phyloP scores from a whole-genome alignment of 2,329 filamentous ascomycete genomes.

The Bipolaris cookei region DNA sequence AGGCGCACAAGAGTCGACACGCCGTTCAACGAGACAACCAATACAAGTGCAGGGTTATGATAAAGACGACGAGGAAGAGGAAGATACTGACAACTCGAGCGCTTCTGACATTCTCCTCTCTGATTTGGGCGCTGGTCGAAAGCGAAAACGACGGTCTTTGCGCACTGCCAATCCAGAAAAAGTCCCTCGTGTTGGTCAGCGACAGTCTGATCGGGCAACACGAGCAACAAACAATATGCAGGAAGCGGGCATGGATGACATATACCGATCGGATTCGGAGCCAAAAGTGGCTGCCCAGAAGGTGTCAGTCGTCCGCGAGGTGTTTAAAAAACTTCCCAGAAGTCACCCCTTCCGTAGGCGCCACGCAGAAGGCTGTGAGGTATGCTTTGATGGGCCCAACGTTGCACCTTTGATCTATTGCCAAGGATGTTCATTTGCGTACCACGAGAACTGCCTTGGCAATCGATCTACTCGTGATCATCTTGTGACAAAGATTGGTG shows the following conservation, averaged over 20 bases:
- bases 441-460: constrained; percentile 84
- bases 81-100: constrained; percentile 39
- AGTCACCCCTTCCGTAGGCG: constrained; percentile 71
- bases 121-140: constrained; percentile 49
- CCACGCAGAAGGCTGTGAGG: constrained; percentile 75
- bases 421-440: constrained; percentile 85
- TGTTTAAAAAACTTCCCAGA: constrained; percentile 68
- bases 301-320: constrained; percentile 69
- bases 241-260: constrained; percentile 67
- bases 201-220: constrained; percentile 55
- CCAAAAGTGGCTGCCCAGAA: constrained; percentile 56
- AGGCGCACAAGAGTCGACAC: constrained; percentile 29
- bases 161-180: constrained; percentile 26
- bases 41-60: constrained; percentile 19
- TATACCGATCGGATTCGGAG: constrained; percentile 55
- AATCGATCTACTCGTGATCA: constrained; percentile 78
- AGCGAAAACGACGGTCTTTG: constrained; percentile 44
- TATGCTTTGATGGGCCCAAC: constrained; percentile 66
- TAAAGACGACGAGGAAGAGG: constrained; percentile 43
- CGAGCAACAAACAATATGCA: constrained; percentile 57
- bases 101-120: constrained; percentile 49
- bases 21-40: constrained; percentile 38
- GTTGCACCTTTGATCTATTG: constrained; percentile 81
- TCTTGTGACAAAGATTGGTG: constrained; percentile 81
- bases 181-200: constrained; percentile 35